Evolutionary conservation across 352 stramenopile genomes (phyloP), one percentile per base, ranked within the genome.

Genomic region (Globisporangium paddicum): DNA sequence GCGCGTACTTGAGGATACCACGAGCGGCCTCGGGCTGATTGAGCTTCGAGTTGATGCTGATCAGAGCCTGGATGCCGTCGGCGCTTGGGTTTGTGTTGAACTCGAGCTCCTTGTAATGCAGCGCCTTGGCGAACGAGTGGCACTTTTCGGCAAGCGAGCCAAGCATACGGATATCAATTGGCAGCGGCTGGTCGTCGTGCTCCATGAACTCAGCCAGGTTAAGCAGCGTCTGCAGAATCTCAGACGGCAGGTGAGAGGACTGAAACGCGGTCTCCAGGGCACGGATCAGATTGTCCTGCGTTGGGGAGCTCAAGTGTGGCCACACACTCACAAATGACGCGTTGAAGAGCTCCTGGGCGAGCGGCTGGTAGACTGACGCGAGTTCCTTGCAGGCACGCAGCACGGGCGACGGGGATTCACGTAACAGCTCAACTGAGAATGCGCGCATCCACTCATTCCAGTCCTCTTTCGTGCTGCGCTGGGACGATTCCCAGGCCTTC

Each of bases 161-260:
- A 4, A 99, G 81, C 21, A 98, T 74, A 1, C 91, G 86, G 66
- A 98, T 99, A 66, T 99, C 95, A 62, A 99, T 99, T 14, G 97
- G 96, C 40, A 99, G 71, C 16, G 85, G 82, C 69, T 98, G 86
- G 56, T 98, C 96, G 62, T 99, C 96, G 60, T 99, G 96, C 74
- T 99, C 97, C 96, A 99, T 99, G 56, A 99, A 99, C 81, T 99
- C 98, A 6, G 96, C 97, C 16, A 99, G 78, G 67, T 99, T 99
- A 13, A 99, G 72, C 32, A 99, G 79, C 32, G 91, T 95, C 69
- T 99, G 96, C 10, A 99, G 64, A 37, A 99, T 99, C 72, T 99
- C 97, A 18, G 96, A 95, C n/a, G 97, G 98, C 7, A 97, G 67
- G 63, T 97, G 77, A 1, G 80, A 67, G 41, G 82, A 92, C 53